phyloP scores from a whole-genome alignment of 2,329 filamentous ascomycete genomes.

The Aureobasidium lini region DNA sequence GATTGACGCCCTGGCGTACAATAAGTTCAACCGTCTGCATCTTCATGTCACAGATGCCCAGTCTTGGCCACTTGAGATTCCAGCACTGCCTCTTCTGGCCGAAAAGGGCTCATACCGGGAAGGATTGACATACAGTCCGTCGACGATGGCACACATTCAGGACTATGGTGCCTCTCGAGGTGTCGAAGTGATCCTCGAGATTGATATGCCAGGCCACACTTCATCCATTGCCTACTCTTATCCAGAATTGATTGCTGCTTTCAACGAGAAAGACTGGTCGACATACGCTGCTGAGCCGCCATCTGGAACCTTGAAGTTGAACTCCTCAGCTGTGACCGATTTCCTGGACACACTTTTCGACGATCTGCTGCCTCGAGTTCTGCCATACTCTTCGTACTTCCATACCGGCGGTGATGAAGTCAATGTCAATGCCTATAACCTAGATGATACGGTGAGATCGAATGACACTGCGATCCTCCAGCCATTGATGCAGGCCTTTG shows the following conservation, averaged over 20 bases:
- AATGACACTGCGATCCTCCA: conserved; percentile 58
- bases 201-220: conserved; percentile 76
- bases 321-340: conserved; percentile 58
- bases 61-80: conserved; percentile 78
- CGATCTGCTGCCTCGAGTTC: conserved; percentile 68
- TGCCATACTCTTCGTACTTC: conserved; percentile 65
- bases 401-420: conserved; percentile 86
- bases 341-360: conserved; percentile 66
- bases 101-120: conserved; percentile 65
- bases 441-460: conserved; percentile 65
- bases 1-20: conserved; percentile 69
- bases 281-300: conserved; percentile 49
- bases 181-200: conserved; percentile 65
- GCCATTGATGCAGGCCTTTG: conserved; percentile 70
- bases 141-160: conserved; percentile 60
- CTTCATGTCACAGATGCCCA: conserved; percentile 77
- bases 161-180: conserved; percentile 62
- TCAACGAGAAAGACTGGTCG: conserved; percentile 48
- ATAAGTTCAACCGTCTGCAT: conserved; percentile 77
- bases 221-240: conserved; percentile 58
- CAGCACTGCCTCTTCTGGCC: conserved; percentile 63
- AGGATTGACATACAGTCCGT: conserved; percentile 59
- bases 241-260: conserved; percentile 65
- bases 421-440: conserved; percentile 64
- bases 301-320: conserved; percentile 64